Evolutionary conservation across 345 rosid genomes (phyloP).

Genomic region (Eucalyptus regnans): DNA sequence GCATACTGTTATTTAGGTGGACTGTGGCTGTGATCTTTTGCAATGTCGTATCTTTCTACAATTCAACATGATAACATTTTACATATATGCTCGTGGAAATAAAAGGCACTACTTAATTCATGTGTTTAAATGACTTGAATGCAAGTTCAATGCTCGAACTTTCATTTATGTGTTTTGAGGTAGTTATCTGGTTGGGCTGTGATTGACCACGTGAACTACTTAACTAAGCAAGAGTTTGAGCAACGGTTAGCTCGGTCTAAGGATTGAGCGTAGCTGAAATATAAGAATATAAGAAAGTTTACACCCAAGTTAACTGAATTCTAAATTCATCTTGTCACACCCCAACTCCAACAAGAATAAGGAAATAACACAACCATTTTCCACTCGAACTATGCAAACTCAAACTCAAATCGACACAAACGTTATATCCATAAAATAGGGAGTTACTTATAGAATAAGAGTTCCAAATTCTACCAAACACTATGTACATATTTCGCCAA

Average conservation of each 20-base stretch:
- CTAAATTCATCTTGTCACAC: not conserved
- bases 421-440: not conserved
- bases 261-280: not conserved
- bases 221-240: not conserved
- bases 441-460: too few species aligned
- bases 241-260: not conserved
- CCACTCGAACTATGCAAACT: accelerated
- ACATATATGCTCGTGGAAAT: not conserved
- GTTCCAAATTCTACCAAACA: not conserved
- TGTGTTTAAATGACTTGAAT: not conserved
- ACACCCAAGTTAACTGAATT: too few species aligned
- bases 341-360: not conserved
- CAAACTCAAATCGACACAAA: not conserved
- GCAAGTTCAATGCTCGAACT: not conserved
- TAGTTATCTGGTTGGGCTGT: not conserved
- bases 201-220: not conserved
- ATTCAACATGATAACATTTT: not conserved
- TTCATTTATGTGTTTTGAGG: not conserved
- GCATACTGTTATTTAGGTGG: not conserved
- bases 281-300: too few species aligned
- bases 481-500: accelerated
- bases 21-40: too few species aligned
- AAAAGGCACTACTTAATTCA: not conserved
- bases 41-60: not conserved
- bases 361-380: too few species aligned